Conservation (phyloP, 768 basidiomycete species). For the Lactarius indigo region DNA sequence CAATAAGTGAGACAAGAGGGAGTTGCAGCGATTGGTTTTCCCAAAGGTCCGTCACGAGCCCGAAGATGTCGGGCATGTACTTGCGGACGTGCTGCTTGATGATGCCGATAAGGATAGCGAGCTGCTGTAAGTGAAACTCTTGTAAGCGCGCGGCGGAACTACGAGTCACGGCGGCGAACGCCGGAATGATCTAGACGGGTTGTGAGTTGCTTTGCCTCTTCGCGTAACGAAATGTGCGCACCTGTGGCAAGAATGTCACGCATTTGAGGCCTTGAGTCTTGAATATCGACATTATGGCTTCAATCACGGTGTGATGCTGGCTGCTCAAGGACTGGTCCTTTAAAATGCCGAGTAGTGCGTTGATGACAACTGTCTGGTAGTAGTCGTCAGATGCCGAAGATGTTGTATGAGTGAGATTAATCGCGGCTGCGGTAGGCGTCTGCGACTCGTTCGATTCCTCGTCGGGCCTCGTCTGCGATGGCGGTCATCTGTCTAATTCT, state of each 20-base stretch:
- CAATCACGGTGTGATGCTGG: conserved; percentile 91
- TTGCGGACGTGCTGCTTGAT: conserved; percentile 97
- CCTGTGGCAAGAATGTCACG: conserved; percentile 92
- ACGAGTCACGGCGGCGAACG: conserved; percentile 85
- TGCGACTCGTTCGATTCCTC: conserved; percentile 55
- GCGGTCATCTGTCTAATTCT: background rate
- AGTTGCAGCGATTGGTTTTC: conserved; percentile 78
- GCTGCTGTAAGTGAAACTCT: conserved; percentile 92
- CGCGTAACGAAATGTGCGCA: conserved; percentile 31
- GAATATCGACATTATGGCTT: conserved; percentile 98
- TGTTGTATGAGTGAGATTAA: conserved; percentile 61
- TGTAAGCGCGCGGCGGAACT: conserved; percentile 78
- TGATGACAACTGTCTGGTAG: conserved; percentile 95
- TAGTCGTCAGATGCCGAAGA: conserved; percentile 83
- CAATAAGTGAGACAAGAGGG: conserved; percentile 88
- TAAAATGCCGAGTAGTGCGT: conserved; percentile 78
- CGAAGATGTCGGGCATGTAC: conserved; percentile 82
- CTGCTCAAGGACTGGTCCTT: conserved; percentile 83
- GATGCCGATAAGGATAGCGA: conserved; percentile 91
- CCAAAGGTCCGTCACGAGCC: conserved; percentile 88
- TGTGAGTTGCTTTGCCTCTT: background rate
- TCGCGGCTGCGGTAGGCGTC: conserved; percentile 57
- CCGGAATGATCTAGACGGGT: conserved; percentile 77
- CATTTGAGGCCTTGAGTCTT: conserved; percentile 97
- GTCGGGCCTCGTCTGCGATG: conserved; percentile 49